These are phyloP conservation scores for Boeremia lycopersici DNA, from an alignment of 2,329 filamentous ascomycete genomes.

Conservation along the genomic window DNA sequence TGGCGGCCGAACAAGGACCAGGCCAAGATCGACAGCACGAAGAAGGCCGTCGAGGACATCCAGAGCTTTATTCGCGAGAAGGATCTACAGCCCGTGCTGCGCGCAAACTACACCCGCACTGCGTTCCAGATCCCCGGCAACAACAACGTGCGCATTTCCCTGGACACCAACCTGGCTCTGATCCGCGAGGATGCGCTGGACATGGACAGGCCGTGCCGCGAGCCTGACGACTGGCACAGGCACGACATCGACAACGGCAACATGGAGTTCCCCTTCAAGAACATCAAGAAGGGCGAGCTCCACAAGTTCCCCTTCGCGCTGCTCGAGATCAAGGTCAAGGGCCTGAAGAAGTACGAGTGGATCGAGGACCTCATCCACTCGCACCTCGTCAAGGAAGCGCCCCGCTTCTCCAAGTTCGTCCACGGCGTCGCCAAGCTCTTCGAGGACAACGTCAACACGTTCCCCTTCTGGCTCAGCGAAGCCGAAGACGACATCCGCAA, in stretches of 20 bases:
- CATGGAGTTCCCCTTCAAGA: slow-evolving; percentile 85
- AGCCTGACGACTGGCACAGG: slow-evolving; percentile 88
- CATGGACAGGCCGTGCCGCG: slow-evolving; percentile 80
- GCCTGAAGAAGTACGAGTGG: slow-evolving; percentile 78
- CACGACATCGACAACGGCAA: slow-evolving; percentile 81
- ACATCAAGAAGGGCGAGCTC: slow-evolving; percentile 89
- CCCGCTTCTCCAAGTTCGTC: slow-evolving; percentile 95
- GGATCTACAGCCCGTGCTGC: slow-evolving; percentile 80
- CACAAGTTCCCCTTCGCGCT: slow-evolving; percentile 88
- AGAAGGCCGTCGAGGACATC: slow-evolving; percentile 74
- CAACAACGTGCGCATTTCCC: slow-evolving; percentile 85
- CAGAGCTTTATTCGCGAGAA: slow-evolving; percentile 79
- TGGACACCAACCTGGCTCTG: slow-evolving; percentile 90
- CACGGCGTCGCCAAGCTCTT: slow-evolving; percentile 92
- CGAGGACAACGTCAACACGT: slow-evolving; percentile 90
- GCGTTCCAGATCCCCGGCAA: slow-evolving; percentile 97
- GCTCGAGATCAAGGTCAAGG: slow-evolving; percentile 85
- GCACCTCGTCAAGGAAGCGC: slow-evolving; percentile 86
- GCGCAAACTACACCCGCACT: slow-evolving; percentile 91
- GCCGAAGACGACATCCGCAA: slow-evolving; percentile 92
- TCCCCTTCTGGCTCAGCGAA: slow-evolving; percentile 95
- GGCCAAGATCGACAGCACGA: slow-evolving; percentile 71
- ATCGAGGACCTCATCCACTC: slow-evolving; percentile 89
- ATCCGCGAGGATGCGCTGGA: slow-evolving; percentile 80
- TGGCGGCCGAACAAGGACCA: slow-evolving; percentile 73